Percentiles rank a stretch among this genome's conserved stretches.
Conservation (phyloP, 768 basidiomycete species). For the Dioszegia aurantiaca region DNA sequence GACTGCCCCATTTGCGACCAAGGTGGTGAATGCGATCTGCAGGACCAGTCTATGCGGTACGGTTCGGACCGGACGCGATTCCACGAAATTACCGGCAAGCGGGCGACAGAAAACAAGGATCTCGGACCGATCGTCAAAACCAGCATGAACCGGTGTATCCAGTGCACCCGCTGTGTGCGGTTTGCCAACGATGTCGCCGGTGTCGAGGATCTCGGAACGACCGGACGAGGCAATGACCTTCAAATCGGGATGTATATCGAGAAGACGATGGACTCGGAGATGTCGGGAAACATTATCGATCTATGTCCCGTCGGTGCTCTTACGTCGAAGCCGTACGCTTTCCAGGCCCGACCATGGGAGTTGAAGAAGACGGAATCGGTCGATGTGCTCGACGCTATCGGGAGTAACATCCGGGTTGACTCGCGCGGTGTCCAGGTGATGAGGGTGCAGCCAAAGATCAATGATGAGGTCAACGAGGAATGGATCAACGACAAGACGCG, state of each 20-base stretch:
- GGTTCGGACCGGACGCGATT: constrained; percentile 95
- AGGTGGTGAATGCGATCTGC: constrained; percentile 96
- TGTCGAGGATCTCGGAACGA: constrained; percentile 93
- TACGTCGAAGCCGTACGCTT: constrained; percentile 97
- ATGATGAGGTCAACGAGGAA: constrained; percentile 98
- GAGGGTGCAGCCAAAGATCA: constrained; percentile 92
- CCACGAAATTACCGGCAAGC: constrained; percentile 97
- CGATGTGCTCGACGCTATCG: constrained; percentile 91
- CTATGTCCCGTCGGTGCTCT: constrained; percentile 97
- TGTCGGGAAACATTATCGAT: constrained; percentile 95
- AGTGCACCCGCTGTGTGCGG: constrained; percentile 97
- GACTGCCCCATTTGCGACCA: constrained; percentile 99
- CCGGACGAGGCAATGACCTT: constrained; percentile 95
- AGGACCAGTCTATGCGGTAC: constrained; percentile 99
- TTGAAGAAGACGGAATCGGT: constrained; percentile 96
- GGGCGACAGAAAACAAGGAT: constrained; percentile 97
- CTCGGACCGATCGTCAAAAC: constrained; percentile 97
- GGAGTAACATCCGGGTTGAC: constrained; percentile 94
- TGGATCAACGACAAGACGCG: constrained; percentile 99
- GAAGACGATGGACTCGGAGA: constrained; percentile 94
- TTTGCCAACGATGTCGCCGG: constrained; percentile 99
- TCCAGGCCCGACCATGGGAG: constrained; percentile 97
- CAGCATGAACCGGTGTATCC: constrained; percentile 97
- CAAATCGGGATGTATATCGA: constrained; percentile 98
- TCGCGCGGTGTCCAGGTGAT: constrained; percentile 94